Evolutionary conservation across 1,284 basidiomycete species (phyloP).

Genomic region (Ganoderma multipileum): DNA sequence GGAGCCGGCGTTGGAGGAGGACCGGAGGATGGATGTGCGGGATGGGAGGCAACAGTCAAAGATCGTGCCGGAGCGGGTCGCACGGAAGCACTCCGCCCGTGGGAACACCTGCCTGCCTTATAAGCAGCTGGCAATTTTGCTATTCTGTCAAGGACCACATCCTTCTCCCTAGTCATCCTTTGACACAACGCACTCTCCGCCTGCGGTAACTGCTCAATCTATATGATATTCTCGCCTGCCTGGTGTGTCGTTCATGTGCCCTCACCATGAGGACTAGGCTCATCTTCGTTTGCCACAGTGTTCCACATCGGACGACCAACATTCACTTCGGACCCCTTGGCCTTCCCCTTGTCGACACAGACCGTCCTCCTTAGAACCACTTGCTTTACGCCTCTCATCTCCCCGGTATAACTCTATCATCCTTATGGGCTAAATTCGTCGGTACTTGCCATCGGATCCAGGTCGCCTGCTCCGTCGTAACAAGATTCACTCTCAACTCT

Average conservation of each 20-base stretch:
- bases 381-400: constrained; percentile 15
- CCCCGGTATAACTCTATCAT: constrained; percentile 28
- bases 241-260: constrained; percentile 30
- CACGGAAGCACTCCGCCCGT: constrained; percentile 23
- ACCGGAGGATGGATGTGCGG: background rate
- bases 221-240: constrained; percentile 37
- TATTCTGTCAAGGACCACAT: constrained; percentile 27
- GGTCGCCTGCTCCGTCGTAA: constrained; percentile 43
- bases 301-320: constrained; percentile 54
- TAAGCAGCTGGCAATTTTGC: constrained; percentile 26
- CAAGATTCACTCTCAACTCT: constrained; percentile 21
- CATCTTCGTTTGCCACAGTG: constrained; percentile 13
- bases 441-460: constrained; percentile 43
- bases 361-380: constrained; percentile 75
- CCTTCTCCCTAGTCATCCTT: constrained; percentile 28
- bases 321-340: constrained; percentile 70
- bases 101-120: constrained; percentile 30
- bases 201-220: constrained; percentile 27
- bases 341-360: constrained; percentile 67
- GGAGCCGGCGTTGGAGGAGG: background rate
- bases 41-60: background rate
- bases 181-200: constrained; percentile 20
- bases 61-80: constrained; percentile 7
- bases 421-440: constrained; percentile 70
- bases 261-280: background rate